phyloP scores from a whole-genome alignment of 2,329 filamentous ascomycete species.

The Ophiostoma himal-ulmi region DNA sequence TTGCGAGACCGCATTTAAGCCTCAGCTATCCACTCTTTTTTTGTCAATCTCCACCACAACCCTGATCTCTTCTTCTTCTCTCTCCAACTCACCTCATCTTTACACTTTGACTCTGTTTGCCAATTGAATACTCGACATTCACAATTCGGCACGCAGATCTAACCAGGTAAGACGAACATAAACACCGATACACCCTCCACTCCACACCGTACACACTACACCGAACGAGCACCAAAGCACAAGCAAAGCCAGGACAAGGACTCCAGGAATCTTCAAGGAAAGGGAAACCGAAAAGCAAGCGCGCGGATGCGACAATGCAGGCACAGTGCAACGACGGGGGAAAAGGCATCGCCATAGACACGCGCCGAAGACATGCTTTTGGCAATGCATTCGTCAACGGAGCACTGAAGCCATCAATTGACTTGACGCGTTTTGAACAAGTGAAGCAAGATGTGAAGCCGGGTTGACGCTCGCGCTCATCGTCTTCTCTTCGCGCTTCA shows the following conservation, averaged over 20 bases:
- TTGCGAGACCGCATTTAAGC: conserved; percentile 27
- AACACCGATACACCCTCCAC: background rate
- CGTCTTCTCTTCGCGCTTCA: background rate
- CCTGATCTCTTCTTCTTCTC: conserved; percentile 20
- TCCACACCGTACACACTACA: background rate
- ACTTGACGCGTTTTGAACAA: background rate
- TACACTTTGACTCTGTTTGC: conserved; percentile 1
- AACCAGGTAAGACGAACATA: conserved; percentile 16
- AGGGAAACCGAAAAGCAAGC: background rate
- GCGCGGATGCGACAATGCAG: background rate
- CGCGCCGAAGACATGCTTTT: background rate
- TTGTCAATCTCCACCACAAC: conserved; percentile 26
- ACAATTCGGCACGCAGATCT: background rate
- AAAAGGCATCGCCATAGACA: background rate
- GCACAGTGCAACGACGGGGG: background rate
- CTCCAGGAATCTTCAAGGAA: background rate
- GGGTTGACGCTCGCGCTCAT: background rate
- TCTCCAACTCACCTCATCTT: background rate
- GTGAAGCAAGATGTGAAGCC: background rate
- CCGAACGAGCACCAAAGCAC: background rate
- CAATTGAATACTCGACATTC: conserved; percentile 1
- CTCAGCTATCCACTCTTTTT: conserved; percentile 27
- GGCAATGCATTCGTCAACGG: background rate
- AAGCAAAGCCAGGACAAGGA: conserved; percentile 4
- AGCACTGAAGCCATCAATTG: background rate